These are phyloP conservation scores for Anaeromyces robustus DNA, from an alignment of 192 early-diverging fungal genomes.

Conservation along the genomic window DNA sequence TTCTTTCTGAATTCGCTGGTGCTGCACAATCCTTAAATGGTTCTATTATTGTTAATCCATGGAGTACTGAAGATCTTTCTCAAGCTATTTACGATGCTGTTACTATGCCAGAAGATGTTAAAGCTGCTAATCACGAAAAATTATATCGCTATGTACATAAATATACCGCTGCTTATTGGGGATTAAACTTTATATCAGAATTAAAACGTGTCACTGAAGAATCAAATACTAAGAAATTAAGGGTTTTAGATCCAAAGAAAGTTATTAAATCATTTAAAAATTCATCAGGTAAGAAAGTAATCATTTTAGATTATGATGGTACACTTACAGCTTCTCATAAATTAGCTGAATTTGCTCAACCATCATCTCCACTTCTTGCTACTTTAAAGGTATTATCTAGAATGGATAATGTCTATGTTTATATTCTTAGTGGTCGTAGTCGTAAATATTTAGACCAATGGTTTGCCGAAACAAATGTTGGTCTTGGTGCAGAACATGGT, in stretches of 20 bases:
- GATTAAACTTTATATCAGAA: slow-evolving; percentile 62
- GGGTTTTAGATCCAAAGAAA: slow-evolving; percentile 20
- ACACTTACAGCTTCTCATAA: slow-evolving; percentile 74
- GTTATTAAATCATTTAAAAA: slow-evolving; percentile 33
- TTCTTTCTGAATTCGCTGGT: slow-evolving; percentile 95
- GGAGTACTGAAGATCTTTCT: slow-evolving; percentile 94
- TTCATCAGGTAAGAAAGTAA: slow-evolving; percentile 53
- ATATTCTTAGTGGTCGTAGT: slow-evolving; percentile 87
- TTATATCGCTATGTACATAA: slow-evolving; percentile 88
- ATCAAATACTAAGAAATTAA: slow-evolving; percentile 38
- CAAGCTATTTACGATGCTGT: slow-evolving; percentile 81
- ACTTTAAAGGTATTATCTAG: slow-evolving; percentile 50
- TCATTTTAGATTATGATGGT: slow-evolving; percentile 95
- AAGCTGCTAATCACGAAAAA: slow-evolving; percentile 74
- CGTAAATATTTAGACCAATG: slow-evolving; percentile 78
- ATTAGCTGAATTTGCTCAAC: slow-evolving; percentile 86
- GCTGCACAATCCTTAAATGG: slow-evolving; percentile 96
- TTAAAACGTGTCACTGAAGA: slow-evolving; percentile 42
- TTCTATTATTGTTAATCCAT: slow-evolving; percentile 96
- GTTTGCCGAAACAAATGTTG: slow-evolving; percentile 76
- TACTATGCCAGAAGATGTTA: slow-evolving; percentile 68
- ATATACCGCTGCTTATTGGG: slow-evolving; percentile 97
- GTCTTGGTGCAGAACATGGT: slow-evolving; percentile 93
- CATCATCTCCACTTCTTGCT: slow-evolving; percentile 53
- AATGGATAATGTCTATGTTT: slow-evolving; percentile 80